Evolutionary conservation across 1,139 yeast species (phyloP).

Genomic region (Debaryomyces singareniensis): DNA sequence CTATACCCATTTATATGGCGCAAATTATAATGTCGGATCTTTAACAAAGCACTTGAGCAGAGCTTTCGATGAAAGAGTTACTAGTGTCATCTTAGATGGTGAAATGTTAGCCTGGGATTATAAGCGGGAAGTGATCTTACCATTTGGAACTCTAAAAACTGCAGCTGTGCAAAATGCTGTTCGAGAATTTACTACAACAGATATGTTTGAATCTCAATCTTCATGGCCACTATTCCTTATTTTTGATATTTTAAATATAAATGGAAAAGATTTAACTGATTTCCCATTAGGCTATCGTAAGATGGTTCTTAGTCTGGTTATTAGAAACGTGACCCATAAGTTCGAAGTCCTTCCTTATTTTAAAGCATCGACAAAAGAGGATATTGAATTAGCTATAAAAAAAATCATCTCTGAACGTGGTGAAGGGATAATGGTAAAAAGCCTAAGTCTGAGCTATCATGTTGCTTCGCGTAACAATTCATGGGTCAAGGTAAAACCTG

Average conservation of each 20-base stretch:
- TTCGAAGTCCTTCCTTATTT: constrained; percentile 51
- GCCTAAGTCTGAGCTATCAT: constrained; percentile 51
- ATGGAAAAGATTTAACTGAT: constrained; percentile 54
- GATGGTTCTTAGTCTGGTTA: constrained; percentile 38
- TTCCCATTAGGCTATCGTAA: constrained; percentile 54
- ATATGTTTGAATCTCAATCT: constrained; percentile 30
- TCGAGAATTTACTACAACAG: constrained; percentile 33
- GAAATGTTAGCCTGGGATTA: constrained; percentile 91
- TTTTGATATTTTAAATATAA: constrained; percentile 67
- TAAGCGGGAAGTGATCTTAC: constrained; percentile 50
- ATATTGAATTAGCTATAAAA: constrained; percentile 51
- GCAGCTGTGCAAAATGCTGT: constrained; percentile 56
- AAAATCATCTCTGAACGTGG: constrained; percentile 57
- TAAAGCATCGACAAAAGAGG: constrained; percentile 39
- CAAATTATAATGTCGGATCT: constrained; percentile 50
- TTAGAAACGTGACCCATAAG: constrained; percentile 43
- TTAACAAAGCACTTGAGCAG: constrained; percentile 49
- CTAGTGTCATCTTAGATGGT: constrained; percentile 70
- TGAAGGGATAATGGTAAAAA: constrained; percentile 81
- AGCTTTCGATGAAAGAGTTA: constrained; percentile 36
- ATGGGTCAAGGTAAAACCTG: constrained; percentile 92
- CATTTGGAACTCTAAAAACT: constrained; percentile 74
- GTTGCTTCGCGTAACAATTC: constrained; percentile 52
- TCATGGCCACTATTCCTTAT: constrained; percentile 59
- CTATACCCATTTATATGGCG: constrained; percentile 70